Evolutionary conservation across 1,139 yeast genomes (phyloP).

Genomic region (Eremothecium coryli): DNA sequence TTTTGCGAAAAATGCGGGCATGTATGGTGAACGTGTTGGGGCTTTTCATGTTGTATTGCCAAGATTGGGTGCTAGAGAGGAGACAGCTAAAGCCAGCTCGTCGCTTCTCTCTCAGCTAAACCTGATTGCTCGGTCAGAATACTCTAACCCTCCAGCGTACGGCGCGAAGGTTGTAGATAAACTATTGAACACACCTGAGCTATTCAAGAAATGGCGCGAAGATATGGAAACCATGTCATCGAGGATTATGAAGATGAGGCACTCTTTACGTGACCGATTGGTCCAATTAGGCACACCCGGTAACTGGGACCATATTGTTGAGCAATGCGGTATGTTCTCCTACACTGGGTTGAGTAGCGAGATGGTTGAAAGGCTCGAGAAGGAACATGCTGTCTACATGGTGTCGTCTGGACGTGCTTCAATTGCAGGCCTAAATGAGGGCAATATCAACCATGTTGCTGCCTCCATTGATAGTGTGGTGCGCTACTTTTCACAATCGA

Average conservation of each 20-base stretch:
- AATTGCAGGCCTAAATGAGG: constrained; percentile 83
- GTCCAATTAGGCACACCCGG: constrained; percentile 70
- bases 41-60: constrained; percentile 69
- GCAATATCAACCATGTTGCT: constrained; percentile 74
- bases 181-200: constrained; percentile 55
- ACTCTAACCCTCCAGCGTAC: constrained; percentile 91
- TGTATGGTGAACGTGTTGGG: constrained; percentile 97
- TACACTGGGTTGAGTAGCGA: constrained; percentile 77
- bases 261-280: constrained; percentile 51
- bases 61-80: constrained; percentile 30
- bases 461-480: constrained; percentile 76
- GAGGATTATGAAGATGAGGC: constrained; percentile 73
- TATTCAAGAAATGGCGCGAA: constrained; percentile 71
- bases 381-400: constrained; percentile 67
- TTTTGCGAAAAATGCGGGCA: constrained; percentile 95
- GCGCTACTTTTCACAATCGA: constrained; percentile 34
- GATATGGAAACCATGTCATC: constrained; percentile 86
- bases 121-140: constrained; percentile 69
- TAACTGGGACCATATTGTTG: constrained; percentile 85
- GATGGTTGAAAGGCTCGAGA: constrained; percentile 72
- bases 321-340: constrained; percentile 95
- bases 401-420: constrained; percentile 86
- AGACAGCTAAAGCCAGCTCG: constrained; percentile 32
- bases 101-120: constrained; percentile 71
- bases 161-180: constrained; percentile 89